These are phyloP conservation scores for Penicillium bovifimosum DNA, from an alignment of 495 filamentous ascomycete genomes.

Conservation along the genomic window DNA sequence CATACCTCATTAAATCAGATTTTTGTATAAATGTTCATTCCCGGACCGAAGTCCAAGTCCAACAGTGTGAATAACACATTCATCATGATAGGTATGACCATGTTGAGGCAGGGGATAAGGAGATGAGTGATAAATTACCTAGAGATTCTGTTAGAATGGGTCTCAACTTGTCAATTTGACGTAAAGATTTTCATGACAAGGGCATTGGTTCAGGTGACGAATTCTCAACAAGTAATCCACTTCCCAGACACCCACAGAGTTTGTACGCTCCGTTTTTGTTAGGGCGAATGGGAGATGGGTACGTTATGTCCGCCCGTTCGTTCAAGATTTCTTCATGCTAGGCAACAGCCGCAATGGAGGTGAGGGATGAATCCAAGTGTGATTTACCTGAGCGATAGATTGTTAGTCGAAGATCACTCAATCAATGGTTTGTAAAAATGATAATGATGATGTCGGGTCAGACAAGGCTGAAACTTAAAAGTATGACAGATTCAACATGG, in stretches of 20 bases:
- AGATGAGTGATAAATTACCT: slow-evolving; percentile 27
- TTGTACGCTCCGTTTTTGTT: slow-evolving; percentile 79
- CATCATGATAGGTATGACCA: slow-evolving; percentile 58
- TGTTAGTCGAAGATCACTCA: slow-evolving; percentile 39
- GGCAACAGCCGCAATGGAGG: slow-evolving; percentile 18
- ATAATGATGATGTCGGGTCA: slow-evolving; percentile 49
- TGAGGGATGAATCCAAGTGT: slow-evolving; percentile 19
- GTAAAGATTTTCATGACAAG: slow-evolving; percentile 11
- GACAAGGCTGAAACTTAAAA: slow-evolving; percentile 98
- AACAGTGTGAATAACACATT: slow-evolving; percentile 97
- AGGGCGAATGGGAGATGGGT: slow-evolving; percentile 56
- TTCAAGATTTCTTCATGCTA: slow-evolving; percentile 87
- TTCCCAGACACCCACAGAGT: slow-evolving; percentile 62
- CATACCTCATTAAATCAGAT: slow-evolving; percentile 99
- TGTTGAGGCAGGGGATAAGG: slow-evolving; percentile 22
- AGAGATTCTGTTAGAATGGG: slow-evolving; percentile 17
- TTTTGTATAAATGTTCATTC: slow-evolving; percentile 83
- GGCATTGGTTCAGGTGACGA: slow-evolving; percentile 81
- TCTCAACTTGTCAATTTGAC: slow-evolving; percentile 7
- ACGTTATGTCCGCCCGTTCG: slow-evolving; percentile 97
- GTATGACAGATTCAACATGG: slow-evolving; percentile 77
- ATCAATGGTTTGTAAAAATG: slow-evolving; percentile 19
- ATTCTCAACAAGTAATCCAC: slow-evolving; percentile 91
- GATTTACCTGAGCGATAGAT: slow-evolving; percentile 49
- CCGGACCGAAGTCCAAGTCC: slow-evolving; percentile 63